These are phyloP conservation scores for Akanthomyces muscarius DNA, from an alignment of 2,329 filamentous ascomycete species.

Conservation along the genomic window DNA sequence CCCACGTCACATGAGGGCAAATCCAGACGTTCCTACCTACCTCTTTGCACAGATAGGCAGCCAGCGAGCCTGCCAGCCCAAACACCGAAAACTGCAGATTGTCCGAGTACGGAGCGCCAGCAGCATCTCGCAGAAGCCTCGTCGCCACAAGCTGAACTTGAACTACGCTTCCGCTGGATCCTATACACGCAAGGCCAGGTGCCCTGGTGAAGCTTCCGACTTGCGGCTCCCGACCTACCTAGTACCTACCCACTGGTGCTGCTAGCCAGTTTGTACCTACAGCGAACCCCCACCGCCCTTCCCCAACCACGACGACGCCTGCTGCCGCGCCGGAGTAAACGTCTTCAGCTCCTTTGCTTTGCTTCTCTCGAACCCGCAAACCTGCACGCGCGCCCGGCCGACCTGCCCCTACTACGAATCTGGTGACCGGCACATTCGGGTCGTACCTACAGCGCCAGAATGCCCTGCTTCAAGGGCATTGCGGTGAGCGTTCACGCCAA, in stretches of 20 bases:
- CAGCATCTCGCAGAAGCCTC: neutral
- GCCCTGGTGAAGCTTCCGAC: slow-evolving; percentile 1
- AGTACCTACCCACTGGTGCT: neutral
- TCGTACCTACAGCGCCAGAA: slow-evolving; percentile 34
- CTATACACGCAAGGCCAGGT: neutral
- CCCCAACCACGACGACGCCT: slow-evolving; percentile 14
- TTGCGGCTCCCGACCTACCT: neutral
- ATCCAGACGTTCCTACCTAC: neutral
- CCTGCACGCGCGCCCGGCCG: neutral
- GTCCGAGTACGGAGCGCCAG: neutral
- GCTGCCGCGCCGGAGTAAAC: neutral
- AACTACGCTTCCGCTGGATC: neutral
- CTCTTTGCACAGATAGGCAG: neutral
- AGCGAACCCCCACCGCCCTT: slow-evolving; percentile 17
- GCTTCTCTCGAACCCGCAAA: slow-evolving; percentile 2
- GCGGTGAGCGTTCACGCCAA: slow-evolving; percentile 92
- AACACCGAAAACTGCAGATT: neutral
- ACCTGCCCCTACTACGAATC: neutral
- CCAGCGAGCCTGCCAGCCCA: neutral
- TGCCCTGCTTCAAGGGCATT: slow-evolving; percentile 99
- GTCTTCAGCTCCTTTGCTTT: slow-evolving; percentile 4
- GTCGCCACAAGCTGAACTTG: neutral
- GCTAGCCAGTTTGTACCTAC: neutral
- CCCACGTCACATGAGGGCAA: slow-evolving; percentile 15
- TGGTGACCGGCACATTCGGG: neutral